A percentile compares a stretch with the other conserved stretches of the same genome.
Conservation (phyloP, 2,329 filamentous ascomycete species). For the Exserohilum turcica region DNA sequence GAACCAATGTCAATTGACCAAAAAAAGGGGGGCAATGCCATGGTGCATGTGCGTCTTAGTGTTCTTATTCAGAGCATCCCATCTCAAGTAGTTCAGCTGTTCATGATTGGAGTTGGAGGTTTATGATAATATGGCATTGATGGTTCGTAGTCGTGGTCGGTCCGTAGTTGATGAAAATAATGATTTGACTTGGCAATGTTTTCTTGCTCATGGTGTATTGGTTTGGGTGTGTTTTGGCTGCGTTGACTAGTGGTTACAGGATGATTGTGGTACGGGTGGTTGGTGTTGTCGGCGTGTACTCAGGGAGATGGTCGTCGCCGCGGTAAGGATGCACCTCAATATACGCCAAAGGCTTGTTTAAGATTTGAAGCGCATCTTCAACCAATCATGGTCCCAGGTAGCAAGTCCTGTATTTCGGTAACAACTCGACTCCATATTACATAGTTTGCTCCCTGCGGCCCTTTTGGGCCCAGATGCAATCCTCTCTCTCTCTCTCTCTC, state of each 20-base stretch:
- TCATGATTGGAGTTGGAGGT: slow-evolving; percentile 21
- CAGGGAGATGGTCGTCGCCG: too few relatives aligned
- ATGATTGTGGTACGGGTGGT: too few relatives aligned
- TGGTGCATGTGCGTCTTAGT: slow-evolving; percentile 6
- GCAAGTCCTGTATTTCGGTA: neutral
- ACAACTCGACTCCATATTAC: slow-evolving; percentile 1
- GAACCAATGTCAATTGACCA: neutral
- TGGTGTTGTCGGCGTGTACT: too few relatives aligned
- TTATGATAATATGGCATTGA: slow-evolving; percentile 9
- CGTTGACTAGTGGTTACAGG: neutral
- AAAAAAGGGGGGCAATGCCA: slow-evolving; percentile 12
- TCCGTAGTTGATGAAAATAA: slow-evolving; percentile 15
- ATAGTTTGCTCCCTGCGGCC: neutral
- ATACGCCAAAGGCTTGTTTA: too few relatives aligned
- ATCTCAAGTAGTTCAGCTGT: slow-evolving; percentile 6
- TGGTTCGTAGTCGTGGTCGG: slow-evolving; percentile 5
- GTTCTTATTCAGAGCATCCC: slow-evolving; percentile 9
- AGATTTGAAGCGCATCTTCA: too few relatives aligned
- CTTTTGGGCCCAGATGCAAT: slow-evolving; percentile 3
- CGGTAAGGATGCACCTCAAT: too few relatives aligned
- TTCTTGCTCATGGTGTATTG: neutral
- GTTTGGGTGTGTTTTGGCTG: slow-evolving; percentile 7
- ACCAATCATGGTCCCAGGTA: too few relatives aligned
- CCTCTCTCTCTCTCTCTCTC: too few relatives aligned
- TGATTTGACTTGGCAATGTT: slow-evolving; percentile 9